These are phyloP conservation scores for Botrytis cinerea DNA, from an alignment of 2,329 filamentous ascomycete genomes.

Conservation along the genomic window DNA sequence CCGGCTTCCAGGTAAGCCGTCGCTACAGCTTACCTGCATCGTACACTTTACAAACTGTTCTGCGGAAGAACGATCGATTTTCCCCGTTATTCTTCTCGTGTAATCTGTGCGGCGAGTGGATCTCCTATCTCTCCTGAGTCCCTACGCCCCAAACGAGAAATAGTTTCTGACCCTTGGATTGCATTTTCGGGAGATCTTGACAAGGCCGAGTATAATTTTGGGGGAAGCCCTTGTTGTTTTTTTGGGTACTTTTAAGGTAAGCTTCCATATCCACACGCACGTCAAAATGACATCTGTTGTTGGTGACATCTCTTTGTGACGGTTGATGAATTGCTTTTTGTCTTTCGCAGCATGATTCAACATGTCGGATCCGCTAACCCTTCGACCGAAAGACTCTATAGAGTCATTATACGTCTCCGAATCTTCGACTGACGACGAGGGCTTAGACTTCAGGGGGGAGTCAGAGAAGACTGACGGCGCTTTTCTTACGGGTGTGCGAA, in stretches of 20 bases:
- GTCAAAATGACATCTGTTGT: slow-evolving; percentile 20
- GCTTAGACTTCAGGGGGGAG: slow-evolving; percentile 15
- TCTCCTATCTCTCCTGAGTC: slow-evolving; percentile 22
- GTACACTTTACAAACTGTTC: slow-evolving; percentile 8
- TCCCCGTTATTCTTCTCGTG: slow-evolving; percentile 19
- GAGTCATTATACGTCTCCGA: slow-evolving; percentile 35
- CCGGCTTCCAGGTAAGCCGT: background rate
- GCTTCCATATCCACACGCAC: slow-evolving; percentile 26
- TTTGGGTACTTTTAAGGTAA: slow-evolving; percentile 17
- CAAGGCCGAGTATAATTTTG: slow-evolving; percentile 24
- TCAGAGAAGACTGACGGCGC: slow-evolving; percentile 30
- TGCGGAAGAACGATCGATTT: slow-evolving; percentile 16
- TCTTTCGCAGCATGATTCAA: slow-evolving; percentile 36
- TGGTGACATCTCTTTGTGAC: slow-evolving; percentile 26
- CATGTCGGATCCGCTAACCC: slow-evolving; percentile 41
- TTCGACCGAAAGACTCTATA: slow-evolving; percentile 37
- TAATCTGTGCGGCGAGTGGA: slow-evolving; percentile 25
- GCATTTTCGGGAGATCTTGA: slow-evolving; percentile 27
- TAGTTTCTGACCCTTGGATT: slow-evolving; percentile 17
- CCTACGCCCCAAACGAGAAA: slow-evolving; percentile 20
- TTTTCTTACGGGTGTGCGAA: slow-evolving; percentile 40
- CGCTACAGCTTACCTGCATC: slow-evolving; percentile 3
- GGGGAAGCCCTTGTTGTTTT: slow-evolving; percentile 26
- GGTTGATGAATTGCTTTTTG: slow-evolving; percentile 17
- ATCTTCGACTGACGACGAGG: slow-evolving; percentile 34